Evolutionary conservation across 768 basidiomycete species (phyloP).

Genomic region (Amanita pseudoporphyria): DNA sequence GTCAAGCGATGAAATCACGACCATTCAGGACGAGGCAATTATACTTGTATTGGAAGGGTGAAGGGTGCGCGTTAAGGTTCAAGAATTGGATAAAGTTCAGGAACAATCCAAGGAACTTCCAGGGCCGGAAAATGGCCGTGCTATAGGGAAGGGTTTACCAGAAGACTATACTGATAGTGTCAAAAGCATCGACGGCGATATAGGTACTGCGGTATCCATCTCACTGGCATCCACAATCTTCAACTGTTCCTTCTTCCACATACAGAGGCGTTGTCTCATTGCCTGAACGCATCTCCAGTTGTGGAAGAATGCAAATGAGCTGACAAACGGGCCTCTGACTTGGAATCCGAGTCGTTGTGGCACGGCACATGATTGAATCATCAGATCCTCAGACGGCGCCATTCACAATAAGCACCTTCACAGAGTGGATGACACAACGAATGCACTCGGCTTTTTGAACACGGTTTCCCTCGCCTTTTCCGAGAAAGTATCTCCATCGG

Average conservation of each 20-base stretch:
- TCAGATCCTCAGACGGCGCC: slow-evolving; percentile 13
- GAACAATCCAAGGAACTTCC: slow-evolving; percentile 19
- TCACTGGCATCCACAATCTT: slow-evolving; percentile 65
- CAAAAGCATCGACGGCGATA: slow-evolving; percentile 39
- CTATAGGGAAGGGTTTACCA: slow-evolving; percentile 52
- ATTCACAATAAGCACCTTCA: slow-evolving; percentile 43
- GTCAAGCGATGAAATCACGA: slow-evolving; percentile 48
- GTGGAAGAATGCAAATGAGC: slow-evolving; percentile 57
- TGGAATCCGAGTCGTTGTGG: slow-evolving; percentile 59
- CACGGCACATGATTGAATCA: slow-evolving; percentile 23
- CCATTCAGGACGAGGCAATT: slow-evolving; percentile 58
- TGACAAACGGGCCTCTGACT: slow-evolving; percentile 58
- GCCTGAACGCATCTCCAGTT: slow-evolving; percentile 60
- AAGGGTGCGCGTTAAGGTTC: slow-evolving; percentile 63
- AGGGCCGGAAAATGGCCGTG: slow-evolving; percentile 36
- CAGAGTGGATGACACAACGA: slow-evolving; percentile 51
- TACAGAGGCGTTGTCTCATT: slow-evolving; percentile 57
- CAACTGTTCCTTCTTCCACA: slow-evolving; percentile 65
- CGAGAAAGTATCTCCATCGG: slow-evolving; percentile 15
- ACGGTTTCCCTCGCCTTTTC: slow-evolving; percentile 42
- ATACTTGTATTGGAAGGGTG: slow-evolving; percentile 60
- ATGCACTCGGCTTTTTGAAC: slow-evolving; percentile 50
- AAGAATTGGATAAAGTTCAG: slow-evolving; percentile 42
- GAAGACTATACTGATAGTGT: slow-evolving; percentile 68
- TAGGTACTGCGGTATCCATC: slow-evolving; percentile 80